Base-by-base conservation (phyloP, 106 monocot species). In the Ottelia alismoides region DNA sequence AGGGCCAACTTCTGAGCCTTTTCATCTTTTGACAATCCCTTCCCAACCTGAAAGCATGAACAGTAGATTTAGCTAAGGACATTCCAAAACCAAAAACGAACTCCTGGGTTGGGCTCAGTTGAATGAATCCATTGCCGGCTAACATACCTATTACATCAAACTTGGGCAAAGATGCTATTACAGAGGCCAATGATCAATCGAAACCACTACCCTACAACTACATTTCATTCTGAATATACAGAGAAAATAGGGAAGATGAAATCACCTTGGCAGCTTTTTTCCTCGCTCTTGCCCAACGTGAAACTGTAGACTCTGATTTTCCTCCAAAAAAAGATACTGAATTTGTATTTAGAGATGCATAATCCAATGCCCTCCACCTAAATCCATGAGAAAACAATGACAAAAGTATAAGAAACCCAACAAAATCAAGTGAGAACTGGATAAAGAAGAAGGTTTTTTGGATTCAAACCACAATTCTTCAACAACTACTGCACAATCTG, bases 1-100 rank as follows among this genome's bases (percentile, higher is more conserved):
- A 82, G 46, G 30, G 82, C 78, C 59, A 87, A 69, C 65, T 87
- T 87, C 45, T 78, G 82, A 52, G 78, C 87, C 66, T 87, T 82
- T 24, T 45, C 65, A 45, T 69, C 72, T 52, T 87, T 78, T 1
- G 78, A 82, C 54, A 87, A 60, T 25, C 87, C 87, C 64, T 87
- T 87, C 29, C 61, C 61, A 28, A 62, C 60, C 60, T 60, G 20
- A 14, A 31, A 27, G 47, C n/a, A n/a, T n/a, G n/a, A n/a, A n/a
- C n/a, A n/a, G n/a, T n/a, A n/a, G n/a, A n/a, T n/a, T n/a, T n/a
- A n/a, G n/a, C n/a, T n/a, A n/a, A n/a, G n/a, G n/a, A n/a, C n/a
- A n/a, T n/a, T n/a, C n/a, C n/a, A n/a, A n/a, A n/a, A n/a, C n/a
- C n/a, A n/a, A n/a, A n/a, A n/a, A n/a, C n/a, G n/a, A n/a, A n/a